These are phyloP conservation scores for Aspergillus campestris DNA, from an alignment of 495 filamentous ascomycete species.

Conservation along the genomic window DNA sequence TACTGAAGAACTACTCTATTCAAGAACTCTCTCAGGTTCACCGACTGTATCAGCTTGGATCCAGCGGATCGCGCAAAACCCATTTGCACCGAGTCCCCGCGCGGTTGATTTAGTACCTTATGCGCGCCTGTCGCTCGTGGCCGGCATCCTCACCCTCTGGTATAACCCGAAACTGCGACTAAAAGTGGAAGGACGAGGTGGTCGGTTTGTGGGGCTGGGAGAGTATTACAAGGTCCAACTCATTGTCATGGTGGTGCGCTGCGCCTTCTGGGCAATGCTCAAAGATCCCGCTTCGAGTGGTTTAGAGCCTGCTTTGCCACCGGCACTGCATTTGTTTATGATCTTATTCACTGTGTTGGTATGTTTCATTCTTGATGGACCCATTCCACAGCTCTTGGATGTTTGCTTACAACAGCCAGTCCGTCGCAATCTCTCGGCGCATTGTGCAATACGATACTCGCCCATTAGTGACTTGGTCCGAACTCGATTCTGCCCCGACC, in stretches of 20 bases:
- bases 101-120: constrained; percentile 25
- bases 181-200: constrained; percentile 53
- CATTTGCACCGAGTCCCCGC: constrained; percentile 20
- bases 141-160: constrained; percentile 53
- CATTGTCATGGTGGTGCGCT: constrained; percentile 50
- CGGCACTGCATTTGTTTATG: constrained; percentile 50
- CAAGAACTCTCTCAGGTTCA: constrained; percentile 3
- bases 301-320: constrained; percentile 28
- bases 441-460: constrained; percentile 44
- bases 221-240: constrained; percentile 65
- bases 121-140: constrained; percentile 39
- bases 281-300: constrained; percentile 38
- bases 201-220: constrained; percentile 53
- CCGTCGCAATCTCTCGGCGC: constrained; percentile 34
- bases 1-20: constrained; percentile 7
- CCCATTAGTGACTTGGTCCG: constrained; percentile 49
- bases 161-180: constrained; percentile 69
- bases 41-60: constrained; percentile 22
- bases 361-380: constrained; percentile 16
- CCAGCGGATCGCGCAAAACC: constrained; percentile 12
- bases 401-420: constrained; percentile 15
- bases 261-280: constrained; percentile 43
- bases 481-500: constrained; percentile 28
- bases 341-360: constrained; percentile 46
- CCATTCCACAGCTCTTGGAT: no score